Base-by-base conservation (phyloP, 2,329 filamentous ascomycete genomes). In the Aureobasidium sp. region DNA sequence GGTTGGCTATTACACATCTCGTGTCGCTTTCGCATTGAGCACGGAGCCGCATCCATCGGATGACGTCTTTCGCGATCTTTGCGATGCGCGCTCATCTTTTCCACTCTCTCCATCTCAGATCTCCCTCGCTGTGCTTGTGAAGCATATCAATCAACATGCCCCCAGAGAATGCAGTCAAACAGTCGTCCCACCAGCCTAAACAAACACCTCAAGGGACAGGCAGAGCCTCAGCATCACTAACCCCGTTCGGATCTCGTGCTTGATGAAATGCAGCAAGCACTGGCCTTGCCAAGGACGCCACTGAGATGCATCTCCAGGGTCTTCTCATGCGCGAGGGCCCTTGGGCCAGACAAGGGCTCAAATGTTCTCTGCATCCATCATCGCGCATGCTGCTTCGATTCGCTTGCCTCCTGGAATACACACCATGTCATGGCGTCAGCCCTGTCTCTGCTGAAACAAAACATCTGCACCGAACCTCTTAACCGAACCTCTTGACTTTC, bases 241-340 rank as follows among this genome's bases (percentile, higher is more conserved):
- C 17, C 40, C 13, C 13, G 8, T 11, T 13, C 11, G 33, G 49
- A 40, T 53, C 33, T 53, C 35, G 35, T 57, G 17, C 27, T 21
- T 49, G 15, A 59, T 35, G 43, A 37, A 59, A 17, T 38, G 33
- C 25, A 40, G 46, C 45, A 43, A 50, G 57, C 45, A 50, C 45
- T 51, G 57, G 43, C 46, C 45, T 23, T 21, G 57, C 47, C 47
- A 51, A 60, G 57, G 15, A 50, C 45, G 57, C 38, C 57, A 60
- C 47, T 19, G 23, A 60, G 57, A 51, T 51, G 35, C 57, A 29
- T 35, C 38, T 35, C 3, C 33, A 50, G 57, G 54, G 54, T 57
- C 54, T 47, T 54, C 19, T n/a, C 17, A 23, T 25, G 6, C 37
- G 45, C 21, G 10, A 31, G 21, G 45, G 31, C 45, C 45, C 17